Conservation (phyloP, 202 grass and related monocot genomes). For the Carex sylvatica region DNA sequence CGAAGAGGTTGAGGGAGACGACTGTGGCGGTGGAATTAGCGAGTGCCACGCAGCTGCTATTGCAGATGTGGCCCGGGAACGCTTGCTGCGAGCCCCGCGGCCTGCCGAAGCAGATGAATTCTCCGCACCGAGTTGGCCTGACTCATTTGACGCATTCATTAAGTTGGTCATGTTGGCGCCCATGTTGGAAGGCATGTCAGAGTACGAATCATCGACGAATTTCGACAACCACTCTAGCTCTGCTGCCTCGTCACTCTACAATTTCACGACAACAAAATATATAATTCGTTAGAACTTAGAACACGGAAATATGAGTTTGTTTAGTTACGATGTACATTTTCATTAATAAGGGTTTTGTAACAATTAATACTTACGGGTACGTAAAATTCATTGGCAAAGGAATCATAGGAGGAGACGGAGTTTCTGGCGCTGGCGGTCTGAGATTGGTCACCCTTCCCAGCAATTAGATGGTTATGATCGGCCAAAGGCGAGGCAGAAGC, state of each 20-base stretch:
- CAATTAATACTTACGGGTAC: slow-evolving; percentile 66
- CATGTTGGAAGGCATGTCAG: slow-evolving; percentile 70
- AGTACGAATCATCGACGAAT: slow-evolving; percentile 98
- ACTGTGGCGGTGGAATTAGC: slow-evolving; percentile 43
- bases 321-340: neutral
- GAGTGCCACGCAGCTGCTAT: slow-evolving; percentile 60
- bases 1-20: slow-evolving; percentile 71
- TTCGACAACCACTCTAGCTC: slow-evolving; percentile 98
- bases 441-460: slow-evolving; percentile 36
- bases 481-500: neutral
- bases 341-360: neutral
- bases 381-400: slow-evolving; percentile 86
- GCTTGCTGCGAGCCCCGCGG: slow-evolving; percentile 68
- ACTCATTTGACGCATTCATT: slow-evolving; percentile 23
- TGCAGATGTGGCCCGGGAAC: slow-evolving; percentile 39
- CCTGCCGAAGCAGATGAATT: slow-evolving; percentile 43
- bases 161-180: slow-evolving; percentile 48
- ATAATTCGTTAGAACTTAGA: slow-evolving; percentile 17
- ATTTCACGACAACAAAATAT: neutral
- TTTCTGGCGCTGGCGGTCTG: slow-evolving; percentile 21
- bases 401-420: slow-evolving; percentile 39
- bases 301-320: neutral
- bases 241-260: slow-evolving; percentile 86
- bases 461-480: slow-evolving; percentile 24
- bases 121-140: slow-evolving; percentile 31